phyloP scores from a whole-genome alignment of 2,329 filamentous ascomycete species.

The Phaeosphaeria sp. region DNA sequence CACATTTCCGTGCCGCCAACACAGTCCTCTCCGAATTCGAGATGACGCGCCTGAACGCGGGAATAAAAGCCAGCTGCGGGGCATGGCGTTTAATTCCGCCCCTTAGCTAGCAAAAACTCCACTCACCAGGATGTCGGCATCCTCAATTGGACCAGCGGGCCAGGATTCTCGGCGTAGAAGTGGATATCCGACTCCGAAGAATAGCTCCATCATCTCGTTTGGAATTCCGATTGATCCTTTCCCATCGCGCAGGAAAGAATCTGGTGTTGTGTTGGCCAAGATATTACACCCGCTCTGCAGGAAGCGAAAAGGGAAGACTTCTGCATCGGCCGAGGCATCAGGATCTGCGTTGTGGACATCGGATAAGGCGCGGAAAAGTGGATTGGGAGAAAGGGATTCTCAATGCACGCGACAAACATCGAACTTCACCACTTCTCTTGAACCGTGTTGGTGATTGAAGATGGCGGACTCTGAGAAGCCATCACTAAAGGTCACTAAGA shows the following conservation, averaged over 20 bases:
- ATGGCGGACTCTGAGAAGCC: constrained; percentile 3
- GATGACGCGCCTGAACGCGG: neutral
- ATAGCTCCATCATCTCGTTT: neutral
- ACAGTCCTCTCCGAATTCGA: neutral
- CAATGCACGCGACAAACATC: neutral
- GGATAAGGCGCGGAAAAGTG: constrained; percentile 7
- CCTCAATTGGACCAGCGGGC: neutral
- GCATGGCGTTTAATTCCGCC: constrained; percentile 5
- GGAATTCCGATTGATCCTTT: neutral
- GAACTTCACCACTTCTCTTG: neutral
- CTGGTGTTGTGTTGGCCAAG: neutral
- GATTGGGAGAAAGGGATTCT: neutral
- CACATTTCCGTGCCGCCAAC: neutral
- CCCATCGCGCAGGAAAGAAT: neutral
- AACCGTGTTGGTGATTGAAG: neutral
- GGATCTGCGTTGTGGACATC: neutral
- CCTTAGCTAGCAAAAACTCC: neutral
- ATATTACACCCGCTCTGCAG: neutral
- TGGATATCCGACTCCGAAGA: neutral
- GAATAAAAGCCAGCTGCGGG: constrained; percentile 4
- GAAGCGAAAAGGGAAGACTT: neutral
- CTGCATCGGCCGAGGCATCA: constrained; percentile 4
- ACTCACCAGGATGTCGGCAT: neutral
- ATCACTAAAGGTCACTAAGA: neutral
- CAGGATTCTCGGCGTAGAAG: neutral